Evolutionary conservation across 2,329 filamentous ascomycete species (phyloP).

Genomic region (Beauveria medogensis): DNA sequence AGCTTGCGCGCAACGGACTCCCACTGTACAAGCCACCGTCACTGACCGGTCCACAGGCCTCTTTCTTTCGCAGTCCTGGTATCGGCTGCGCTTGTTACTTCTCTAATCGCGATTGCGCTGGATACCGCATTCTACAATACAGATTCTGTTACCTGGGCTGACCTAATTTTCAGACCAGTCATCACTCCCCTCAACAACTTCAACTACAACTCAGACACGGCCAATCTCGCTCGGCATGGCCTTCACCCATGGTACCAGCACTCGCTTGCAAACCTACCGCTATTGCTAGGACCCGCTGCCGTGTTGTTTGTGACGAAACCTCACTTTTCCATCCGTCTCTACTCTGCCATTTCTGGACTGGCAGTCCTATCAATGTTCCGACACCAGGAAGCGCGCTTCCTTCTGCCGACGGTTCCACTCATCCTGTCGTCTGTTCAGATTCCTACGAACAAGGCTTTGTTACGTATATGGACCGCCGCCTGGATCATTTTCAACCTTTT

Average conservation of each 20-base stretch:
- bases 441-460: slow-evolving; percentile 43
- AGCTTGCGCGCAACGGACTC: slow-evolving; percentile 22
- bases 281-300: slow-evolving; percentile 63
- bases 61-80: slow-evolving; percentile 55
- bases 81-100: slow-evolving; percentile 57
- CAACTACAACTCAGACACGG: slow-evolving; percentile 60
- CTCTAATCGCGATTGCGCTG: slow-evolving; percentile 64
- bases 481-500: slow-evolving; percentile 65
- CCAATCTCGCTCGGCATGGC: slow-evolving; percentile 67
- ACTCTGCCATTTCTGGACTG: slow-evolving; percentile 66
- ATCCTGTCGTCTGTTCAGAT: slow-evolving; percentile 65
- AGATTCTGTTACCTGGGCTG: slow-evolving; percentile 54
- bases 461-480: slow-evolving; percentile 46
- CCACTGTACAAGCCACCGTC: background rate
- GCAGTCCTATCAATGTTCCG: slow-evolving; percentile 64
- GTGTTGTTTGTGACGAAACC: slow-evolving; percentile 51
- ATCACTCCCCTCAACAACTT: slow-evolving; percentile 75
- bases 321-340: slow-evolving; percentile 53
- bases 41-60: slow-evolving; percentile 34
- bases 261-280: slow-evolving; percentile 59
- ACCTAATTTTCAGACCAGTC: slow-evolving; percentile 56
- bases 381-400: slow-evolving; percentile 73
- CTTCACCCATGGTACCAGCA: slow-evolving; percentile 76
- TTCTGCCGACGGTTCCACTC: slow-evolving; percentile 68
- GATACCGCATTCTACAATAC: slow-evolving; percentile 79